These are phyloP conservation scores for Ogataea wickerhamii DNA, from an alignment of 805 yeast species.

Conservation along the genomic window DNA sequence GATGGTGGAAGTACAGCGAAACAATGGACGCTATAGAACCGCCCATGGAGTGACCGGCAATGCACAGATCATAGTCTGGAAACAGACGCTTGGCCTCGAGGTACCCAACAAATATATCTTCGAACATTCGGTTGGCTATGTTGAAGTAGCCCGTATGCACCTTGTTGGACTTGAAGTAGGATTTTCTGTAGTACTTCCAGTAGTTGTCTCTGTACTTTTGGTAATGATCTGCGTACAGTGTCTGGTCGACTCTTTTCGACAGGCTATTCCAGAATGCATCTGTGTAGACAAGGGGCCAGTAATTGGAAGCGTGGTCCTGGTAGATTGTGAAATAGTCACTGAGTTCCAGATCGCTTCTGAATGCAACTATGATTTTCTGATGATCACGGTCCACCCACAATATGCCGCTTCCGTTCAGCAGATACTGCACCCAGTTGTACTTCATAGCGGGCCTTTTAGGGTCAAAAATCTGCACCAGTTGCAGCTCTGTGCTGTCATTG, in stretches of 20 bases:
- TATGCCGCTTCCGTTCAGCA: slow-evolving; percentile 18
- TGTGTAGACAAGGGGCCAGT: slow-evolving; percentile 19
- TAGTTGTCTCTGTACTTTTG: slow-evolving; percentile 9
- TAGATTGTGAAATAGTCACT: slow-evolving; percentile 19
- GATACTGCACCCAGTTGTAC: slow-evolving; percentile 16
- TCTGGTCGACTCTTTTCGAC: slow-evolving; percentile 6
- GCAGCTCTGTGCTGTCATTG: slow-evolving; percentile 11
- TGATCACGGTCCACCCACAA: slow-evolving; percentile 18
- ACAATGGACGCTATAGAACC: slow-evolving; percentile 21
- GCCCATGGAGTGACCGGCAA: slow-evolving; percentile 24
- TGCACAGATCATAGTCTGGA: slow-evolving; percentile 13
- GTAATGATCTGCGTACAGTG: slow-evolving; percentile 5
- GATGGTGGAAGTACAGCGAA: slow-evolving; percentile 17
- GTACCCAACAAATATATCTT: slow-evolving; percentile 18
- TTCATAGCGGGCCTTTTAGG: slow-evolving; percentile 14
- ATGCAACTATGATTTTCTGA: slow-evolving; percentile 15
- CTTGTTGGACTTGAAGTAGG: slow-evolving; percentile 14
- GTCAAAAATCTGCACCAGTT: slow-evolving; percentile 10
- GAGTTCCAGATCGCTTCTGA: slow-evolving; percentile 19
- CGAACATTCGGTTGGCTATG: slow-evolving; percentile 19
- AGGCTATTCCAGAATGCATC: slow-evolving; percentile 16
- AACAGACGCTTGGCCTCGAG: slow-evolving; percentile 7
- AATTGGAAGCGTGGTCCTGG: slow-evolving; percentile 15
- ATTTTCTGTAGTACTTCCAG: slow-evolving; percentile 19
- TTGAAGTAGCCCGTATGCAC: slow-evolving; percentile 21